Percentiles rank a stretch among this genome's conserved stretches.
Evolutionary conservation across 1,284 basidiomycete species (phyloP).

Genomic region (Flammula alnicola): DNA sequence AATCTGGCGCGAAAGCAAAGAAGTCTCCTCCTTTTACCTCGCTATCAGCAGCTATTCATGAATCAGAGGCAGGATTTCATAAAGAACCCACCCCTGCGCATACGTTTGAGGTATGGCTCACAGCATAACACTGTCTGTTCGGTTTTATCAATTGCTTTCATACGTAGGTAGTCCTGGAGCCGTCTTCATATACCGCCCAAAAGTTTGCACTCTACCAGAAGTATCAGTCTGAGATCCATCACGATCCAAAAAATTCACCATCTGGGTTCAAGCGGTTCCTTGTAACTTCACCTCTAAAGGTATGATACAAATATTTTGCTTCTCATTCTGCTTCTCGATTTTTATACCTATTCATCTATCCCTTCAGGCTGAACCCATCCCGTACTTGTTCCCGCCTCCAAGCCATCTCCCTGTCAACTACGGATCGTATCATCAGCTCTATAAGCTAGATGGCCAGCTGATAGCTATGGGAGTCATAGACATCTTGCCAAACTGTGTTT

Average conservation of each 20-base stretch:
- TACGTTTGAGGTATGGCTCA: constrained; percentile 68
- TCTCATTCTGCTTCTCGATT: not conserved
- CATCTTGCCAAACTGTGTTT: constrained; percentile 88
- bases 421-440: constrained; percentile 88
- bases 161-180: constrained; percentile 71
- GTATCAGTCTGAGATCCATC: constrained; percentile 82
- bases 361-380: constrained; percentile 56
- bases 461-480: constrained; percentile 92
- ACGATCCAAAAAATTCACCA: constrained; percentile 60
- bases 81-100: constrained; percentile 34
- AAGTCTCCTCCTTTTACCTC: constrained; percentile 37
- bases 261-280: constrained; percentile 75
- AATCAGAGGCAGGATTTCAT: constrained; percentile 38
- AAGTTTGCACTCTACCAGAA: constrained; percentile 79
- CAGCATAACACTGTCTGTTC: not conserved
- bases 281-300: constrained; percentile 77
- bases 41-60: constrained; percentile 53
- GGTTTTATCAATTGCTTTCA: constrained; percentile 11
- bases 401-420: constrained; percentile 71
- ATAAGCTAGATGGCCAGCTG: constrained; percentile 80
- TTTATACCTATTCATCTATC: no score
- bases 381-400: constrained; percentile 54
- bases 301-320: constrained; percentile 38
- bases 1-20: constrained; percentile 20
- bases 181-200: constrained; percentile 76